phyloP scores from a whole-genome alignment of 495 filamentous ascomycete genomes.

The Penicillium canariense region DNA sequence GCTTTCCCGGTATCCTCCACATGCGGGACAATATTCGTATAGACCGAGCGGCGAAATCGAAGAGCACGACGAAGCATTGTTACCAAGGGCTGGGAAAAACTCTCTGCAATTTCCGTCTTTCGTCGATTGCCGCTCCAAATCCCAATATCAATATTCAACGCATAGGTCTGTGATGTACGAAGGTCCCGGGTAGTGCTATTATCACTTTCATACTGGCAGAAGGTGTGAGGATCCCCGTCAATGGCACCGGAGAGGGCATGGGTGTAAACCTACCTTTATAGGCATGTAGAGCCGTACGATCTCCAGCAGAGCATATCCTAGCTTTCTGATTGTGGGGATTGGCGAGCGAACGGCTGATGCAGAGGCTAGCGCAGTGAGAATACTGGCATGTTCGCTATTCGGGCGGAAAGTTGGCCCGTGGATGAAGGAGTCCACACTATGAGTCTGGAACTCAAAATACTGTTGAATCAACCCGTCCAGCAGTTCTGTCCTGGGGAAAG shows the following conservation, averaged over 20 bases:
- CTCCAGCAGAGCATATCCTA: conserved; percentile 63
- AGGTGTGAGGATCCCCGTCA: neutral
- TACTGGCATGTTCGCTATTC: conserved; percentile 51
- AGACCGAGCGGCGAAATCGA: conserved; percentile 38
- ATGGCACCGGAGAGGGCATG: neutral
- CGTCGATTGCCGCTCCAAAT: conserved; percentile 66
- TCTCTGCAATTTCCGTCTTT: conserved; percentile 69
- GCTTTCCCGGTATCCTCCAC: conserved; percentile 45
- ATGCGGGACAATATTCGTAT: conserved; percentile 40
- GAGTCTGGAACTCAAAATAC: conserved; percentile 52
- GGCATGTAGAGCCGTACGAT: conserved; percentile 52
- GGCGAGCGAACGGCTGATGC: conserved; percentile 55
- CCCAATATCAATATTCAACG: conserved; percentile 55
- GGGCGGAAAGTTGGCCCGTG: conserved; percentile 56
- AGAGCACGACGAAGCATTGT: conserved; percentile 48
- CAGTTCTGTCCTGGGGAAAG: conserved; percentile 58
- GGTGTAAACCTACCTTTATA: conserved; percentile 32
- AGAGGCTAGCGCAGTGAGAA: conserved; percentile 52
- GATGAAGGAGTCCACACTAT: conserved; percentile 53
- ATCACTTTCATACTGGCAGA: conserved; percentile 49
- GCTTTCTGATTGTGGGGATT: conserved; percentile 55
- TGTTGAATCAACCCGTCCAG: conserved; percentile 60
- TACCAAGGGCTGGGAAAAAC: conserved; percentile 49
- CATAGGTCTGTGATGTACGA: conserved; percentile 52
- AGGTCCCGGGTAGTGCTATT: conserved; percentile 55